Evolutionary conservation across 768 basidiomycete genomes (phyloP).

Genomic region (Mycena haematopus): DNA sequence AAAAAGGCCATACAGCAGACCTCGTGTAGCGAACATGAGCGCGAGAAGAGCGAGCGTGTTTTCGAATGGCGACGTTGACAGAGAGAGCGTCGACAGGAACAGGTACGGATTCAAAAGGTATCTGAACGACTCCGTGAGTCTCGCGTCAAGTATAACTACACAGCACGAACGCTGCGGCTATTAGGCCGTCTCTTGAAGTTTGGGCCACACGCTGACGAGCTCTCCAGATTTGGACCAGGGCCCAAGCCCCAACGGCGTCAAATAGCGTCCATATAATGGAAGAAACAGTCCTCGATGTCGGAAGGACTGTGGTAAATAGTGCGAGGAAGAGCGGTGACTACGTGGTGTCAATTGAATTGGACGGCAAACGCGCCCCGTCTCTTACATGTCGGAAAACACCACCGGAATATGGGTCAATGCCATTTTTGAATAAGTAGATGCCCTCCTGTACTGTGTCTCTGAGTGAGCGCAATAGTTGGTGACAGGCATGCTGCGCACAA

Average conservation of each 20-base stretch:
- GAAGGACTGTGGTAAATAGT: slow-evolving; percentile 74
- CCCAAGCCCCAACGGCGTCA: slow-evolving; percentile 74
- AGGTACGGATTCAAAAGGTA: slow-evolving; percentile 92
- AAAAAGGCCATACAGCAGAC: slow-evolving; percentile 43
- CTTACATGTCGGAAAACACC: slow-evolving; percentile 87
- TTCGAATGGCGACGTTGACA: slow-evolving; percentile 85
- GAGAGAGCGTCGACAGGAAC: slow-evolving; percentile 77
- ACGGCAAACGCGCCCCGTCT: slow-evolving; percentile 7
- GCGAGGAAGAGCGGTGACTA: slow-evolving; percentile 86
- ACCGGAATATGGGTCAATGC: slow-evolving; percentile 88
- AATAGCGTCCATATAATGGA: slow-evolving; percentile 72
- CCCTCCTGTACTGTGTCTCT: slow-evolving; percentile 81
- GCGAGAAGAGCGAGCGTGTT: slow-evolving; percentile 72
- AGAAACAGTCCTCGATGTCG: slow-evolving; percentile 52
- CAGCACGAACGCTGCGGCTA: slow-evolving; percentile 69
- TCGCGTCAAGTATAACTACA: not conserved
- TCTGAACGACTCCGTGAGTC: slow-evolving; percentile 46
- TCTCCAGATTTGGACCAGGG: slow-evolving; percentile 72
- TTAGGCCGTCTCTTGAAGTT: slow-evolving; percentile 60
- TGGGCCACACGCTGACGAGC: slow-evolving; percentile 58
- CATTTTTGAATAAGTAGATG: slow-evolving; percentile 77
- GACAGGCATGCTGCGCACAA: slow-evolving; percentile 55
- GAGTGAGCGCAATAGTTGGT: slow-evolving; percentile 20
- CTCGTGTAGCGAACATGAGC: slow-evolving; percentile 73
- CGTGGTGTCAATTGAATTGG: slow-evolving; percentile 10